A percentile compares a stretch with the other conserved stretches of the same genome.
Evolutionary conservation across 176 grass and related monocot genomes (phyloP).

Genomic region (Lolium multiflorum): DNA sequence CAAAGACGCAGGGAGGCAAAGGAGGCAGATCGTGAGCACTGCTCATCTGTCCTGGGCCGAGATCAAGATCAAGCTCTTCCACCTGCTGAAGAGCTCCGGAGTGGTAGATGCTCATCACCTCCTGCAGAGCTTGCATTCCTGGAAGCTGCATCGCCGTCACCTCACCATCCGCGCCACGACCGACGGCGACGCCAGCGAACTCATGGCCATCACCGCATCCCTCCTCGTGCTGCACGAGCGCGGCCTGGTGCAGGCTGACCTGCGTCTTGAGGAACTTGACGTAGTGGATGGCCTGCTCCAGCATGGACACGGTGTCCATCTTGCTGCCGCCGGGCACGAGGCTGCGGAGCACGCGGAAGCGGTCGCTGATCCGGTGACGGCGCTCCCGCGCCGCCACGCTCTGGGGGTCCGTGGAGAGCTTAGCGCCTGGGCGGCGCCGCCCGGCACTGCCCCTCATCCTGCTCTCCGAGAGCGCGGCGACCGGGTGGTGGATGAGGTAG

Average conservation of each 20-base stretch:
- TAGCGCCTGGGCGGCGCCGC: conserved; percentile 56
- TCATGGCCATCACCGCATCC: conserved; percentile 29
- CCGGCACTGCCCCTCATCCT: conserved; percentile 49
- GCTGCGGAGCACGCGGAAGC: conserved; percentile 84
- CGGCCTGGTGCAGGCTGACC: conserved; percentile 78
- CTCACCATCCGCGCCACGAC: background rate
- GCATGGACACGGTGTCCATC: conserved; percentile 98
- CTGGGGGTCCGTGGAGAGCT: conserved; percentile 94
- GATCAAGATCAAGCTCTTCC: conserved; percentile 39
- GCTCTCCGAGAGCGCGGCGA: conserved; percentile 37
- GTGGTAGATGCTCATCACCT: conserved; percentile 30
- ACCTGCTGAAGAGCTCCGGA: background rate
- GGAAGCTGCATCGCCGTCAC: conserved; percentile 8
- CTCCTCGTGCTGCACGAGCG: conserved; percentile 61
- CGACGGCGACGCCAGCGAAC: background rate
- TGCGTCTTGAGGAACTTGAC: conserved; percentile 96
- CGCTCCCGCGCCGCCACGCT: conserved; percentile 91
- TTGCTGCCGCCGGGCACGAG: conserved; percentile 94
- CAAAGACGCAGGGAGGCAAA: conserved; percentile 52
- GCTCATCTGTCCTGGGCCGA: conserved; percentile 32
- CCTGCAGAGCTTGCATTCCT: background rate
- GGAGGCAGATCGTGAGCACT: conserved; percentile 58
- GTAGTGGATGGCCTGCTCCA: conserved; percentile 98
- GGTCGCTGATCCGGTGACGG: conserved; percentile 90
- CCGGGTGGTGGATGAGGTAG: conserved; percentile 38